Conservation (phyloP, 2,329 filamentous ascomycete genomes). For the Cladophialophora psammophila region DNA sequence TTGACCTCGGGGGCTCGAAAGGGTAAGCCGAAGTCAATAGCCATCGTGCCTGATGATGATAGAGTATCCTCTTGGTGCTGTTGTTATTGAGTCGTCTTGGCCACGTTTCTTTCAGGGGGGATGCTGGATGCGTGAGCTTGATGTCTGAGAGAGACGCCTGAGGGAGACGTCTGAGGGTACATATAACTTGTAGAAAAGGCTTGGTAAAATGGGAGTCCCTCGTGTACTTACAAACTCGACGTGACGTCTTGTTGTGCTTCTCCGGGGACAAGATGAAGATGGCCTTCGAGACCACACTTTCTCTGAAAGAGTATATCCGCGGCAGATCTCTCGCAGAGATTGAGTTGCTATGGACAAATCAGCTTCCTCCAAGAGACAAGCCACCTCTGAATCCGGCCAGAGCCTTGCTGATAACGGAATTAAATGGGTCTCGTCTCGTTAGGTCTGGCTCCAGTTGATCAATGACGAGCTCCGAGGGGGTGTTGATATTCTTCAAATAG, state of each 20-base stretch:
- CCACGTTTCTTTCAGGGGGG: background rate
- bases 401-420: slow-evolving; percentile 29
- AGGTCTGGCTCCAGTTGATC: slow-evolving; percentile 12
- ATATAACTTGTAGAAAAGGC: slow-evolving; percentile 15
- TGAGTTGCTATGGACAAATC: slow-evolving; percentile 23
- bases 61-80: background rate
- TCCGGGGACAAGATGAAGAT: slow-evolving; percentile 32
- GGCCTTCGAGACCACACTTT: slow-evolving; percentile 21
- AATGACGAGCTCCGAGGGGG: slow-evolving; percentile 30
- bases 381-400: slow-evolving; percentile 22
- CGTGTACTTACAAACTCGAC: slow-evolving; percentile 10
- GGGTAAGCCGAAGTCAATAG: slow-evolving; percentile 22
- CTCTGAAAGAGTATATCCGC: slow-evolving; percentile 32
- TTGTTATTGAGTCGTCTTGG: background rate
- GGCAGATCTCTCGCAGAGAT: slow-evolving; percentile 34
- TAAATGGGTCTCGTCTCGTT: slow-evolving; percentile 20
- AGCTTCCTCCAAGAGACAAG: slow-evolving; percentile 14
- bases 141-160: background rate
- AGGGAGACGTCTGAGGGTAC: slow-evolving; percentile 6
- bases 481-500: slow-evolving; percentile 19
- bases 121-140: background rate
- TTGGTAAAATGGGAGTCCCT: background rate
- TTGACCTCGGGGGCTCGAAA: slow-evolving; percentile 73
- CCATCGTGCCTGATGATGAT: slow-evolving; percentile 21
- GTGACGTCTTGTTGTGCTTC: slow-evolving; percentile 34